phyloP scores from a whole-genome alignment of 768 basidiomycete species.

The Lactarius hengduanensis region DNA sequence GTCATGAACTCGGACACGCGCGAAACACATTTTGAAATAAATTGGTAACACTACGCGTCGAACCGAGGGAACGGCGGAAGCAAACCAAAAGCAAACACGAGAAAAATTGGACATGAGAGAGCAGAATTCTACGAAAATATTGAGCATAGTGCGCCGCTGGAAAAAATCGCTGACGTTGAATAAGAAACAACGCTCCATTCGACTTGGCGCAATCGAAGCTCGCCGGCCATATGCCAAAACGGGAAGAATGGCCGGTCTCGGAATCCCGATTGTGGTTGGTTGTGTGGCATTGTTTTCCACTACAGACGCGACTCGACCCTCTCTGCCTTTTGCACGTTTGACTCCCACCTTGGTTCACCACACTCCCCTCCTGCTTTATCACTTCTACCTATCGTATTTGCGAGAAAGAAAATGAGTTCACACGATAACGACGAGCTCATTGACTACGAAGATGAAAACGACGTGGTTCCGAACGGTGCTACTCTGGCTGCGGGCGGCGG shows the following conservation, averaged over 20 bases:
- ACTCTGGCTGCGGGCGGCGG: conserved; percentile 46
- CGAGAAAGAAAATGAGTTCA: conserved; percentile 57
- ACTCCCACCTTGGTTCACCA: conserved; percentile 25
- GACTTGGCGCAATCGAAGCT: conserved; percentile 1
- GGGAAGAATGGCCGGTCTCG: conserved; percentile 1
- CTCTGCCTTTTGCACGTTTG: conserved; percentile 22
- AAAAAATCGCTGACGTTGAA: background rate
- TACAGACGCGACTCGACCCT: conserved; percentile 21
- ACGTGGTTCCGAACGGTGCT: conserved; percentile 63
- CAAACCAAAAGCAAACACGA: background rate
- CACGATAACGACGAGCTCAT: conserved; percentile 91
- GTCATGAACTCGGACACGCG: background rate
- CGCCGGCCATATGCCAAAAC: background rate
- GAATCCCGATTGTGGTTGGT: conserved; percentile 10
- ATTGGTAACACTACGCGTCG: background rate
- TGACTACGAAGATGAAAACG: conserved; percentile 92
- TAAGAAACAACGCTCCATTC: background rate
- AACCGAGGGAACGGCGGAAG: conserved; percentile 4
- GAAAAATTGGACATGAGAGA: background rate
- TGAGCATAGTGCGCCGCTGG: background rate
- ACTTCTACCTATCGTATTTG: conserved; percentile 33
- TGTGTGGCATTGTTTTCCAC: conserved; percentile 25
- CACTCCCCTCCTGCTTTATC: conserved; percentile 34
- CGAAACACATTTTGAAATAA: background rate
- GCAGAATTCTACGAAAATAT: background rate